These are phyloP conservation scores for Didymosphaeria variabile DNA, from an alignment of 2,329 filamentous ascomycete genomes.

Conservation along the genomic window DNA sequence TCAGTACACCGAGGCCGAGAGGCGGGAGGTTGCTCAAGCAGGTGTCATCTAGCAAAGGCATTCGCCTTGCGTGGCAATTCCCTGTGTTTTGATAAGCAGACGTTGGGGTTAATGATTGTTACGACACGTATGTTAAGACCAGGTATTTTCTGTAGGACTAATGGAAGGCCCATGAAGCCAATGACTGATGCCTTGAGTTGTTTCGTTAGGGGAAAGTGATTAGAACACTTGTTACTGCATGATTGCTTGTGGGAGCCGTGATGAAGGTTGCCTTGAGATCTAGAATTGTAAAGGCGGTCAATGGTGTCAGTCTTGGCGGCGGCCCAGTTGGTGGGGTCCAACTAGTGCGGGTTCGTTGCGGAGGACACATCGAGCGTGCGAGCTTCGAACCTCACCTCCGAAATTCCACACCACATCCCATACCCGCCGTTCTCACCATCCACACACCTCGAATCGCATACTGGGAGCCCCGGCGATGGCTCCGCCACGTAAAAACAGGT, in stretches of 20 bases:
- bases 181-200: constrained; percentile 3
- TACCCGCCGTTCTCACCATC: constrained; percentile 20
- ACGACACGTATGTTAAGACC: constrained; percentile 11
- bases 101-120: constrained; percentile 10
- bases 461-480: constrained; percentile 32
- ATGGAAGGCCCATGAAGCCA: not conserved
- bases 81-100: not conserved
- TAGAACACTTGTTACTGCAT: not conserved
- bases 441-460: constrained; percentile 17
- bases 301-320: constrained; percentile 6
- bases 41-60: constrained; percentile 25
- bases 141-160: constrained; percentile 5
- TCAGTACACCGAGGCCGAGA: constrained; percentile 43
- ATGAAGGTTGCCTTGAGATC: constrained; percentile 5
- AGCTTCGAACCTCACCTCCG: constrained; percentile 36
- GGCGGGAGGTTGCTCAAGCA: constrained; percentile 35
- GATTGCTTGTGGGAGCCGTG: not conserved
- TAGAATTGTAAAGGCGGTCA: constrained; percentile 14
- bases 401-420: constrained; percentile 24
- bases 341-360: constrained; percentile 42
- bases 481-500: constrained; percentile 78
- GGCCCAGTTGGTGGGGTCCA: constrained; percentile 19
- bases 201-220: not conserved
- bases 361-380: constrained; percentile 47
- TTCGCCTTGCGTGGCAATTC: not conserved